These are phyloP conservation scores for Clarireedia paspali DNA, from an alignment of 2,329 filamentous ascomycete genomes.

Conservation along the genomic window DNA sequence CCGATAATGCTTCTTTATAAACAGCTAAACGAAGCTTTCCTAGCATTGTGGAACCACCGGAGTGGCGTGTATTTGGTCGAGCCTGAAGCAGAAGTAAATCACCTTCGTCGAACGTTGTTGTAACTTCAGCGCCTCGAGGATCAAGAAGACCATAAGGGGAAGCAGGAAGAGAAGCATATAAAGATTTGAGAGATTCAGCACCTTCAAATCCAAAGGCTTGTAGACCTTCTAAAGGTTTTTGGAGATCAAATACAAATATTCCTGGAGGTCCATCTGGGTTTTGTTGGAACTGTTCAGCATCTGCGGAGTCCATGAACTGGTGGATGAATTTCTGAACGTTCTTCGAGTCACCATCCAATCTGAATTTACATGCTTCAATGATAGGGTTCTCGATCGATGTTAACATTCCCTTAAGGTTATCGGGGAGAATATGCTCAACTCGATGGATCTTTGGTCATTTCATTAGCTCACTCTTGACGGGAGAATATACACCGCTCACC, in stretches of 20 bases:
- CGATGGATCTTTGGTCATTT: slow-evolving; percentile 48
- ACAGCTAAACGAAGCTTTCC: slow-evolving; percentile 27
- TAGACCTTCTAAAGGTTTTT: slow-evolving; percentile 68
- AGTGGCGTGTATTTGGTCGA: slow-evolving; percentile 52
- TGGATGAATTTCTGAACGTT: slow-evolving; percentile 54
- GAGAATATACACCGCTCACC: slow-evolving; percentile 34
- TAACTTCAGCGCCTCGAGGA: slow-evolving; percentile 25
- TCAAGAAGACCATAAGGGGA: background rate
- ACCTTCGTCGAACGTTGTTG: slow-evolving; percentile 46
- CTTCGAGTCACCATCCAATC: slow-evolving; percentile 43
- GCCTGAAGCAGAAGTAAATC: slow-evolving; percentile 80
- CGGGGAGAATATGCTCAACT: slow-evolving; percentile 55
- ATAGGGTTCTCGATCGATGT: slow-evolving; percentile 58
- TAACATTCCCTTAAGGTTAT: slow-evolving; percentile 67
- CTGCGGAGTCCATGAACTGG: slow-evolving; percentile 62
- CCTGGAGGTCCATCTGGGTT: slow-evolving; percentile 75
- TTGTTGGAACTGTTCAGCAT: slow-evolving; percentile 48
- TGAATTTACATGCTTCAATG: slow-evolving; percentile 68
- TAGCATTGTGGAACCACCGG: slow-evolving; percentile 60
- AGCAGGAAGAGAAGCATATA: slow-evolving; percentile 17
- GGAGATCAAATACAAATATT: slow-evolving; percentile 66
- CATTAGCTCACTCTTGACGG: background rate
- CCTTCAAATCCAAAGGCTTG: slow-evolving; percentile 70
- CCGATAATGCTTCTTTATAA: slow-evolving; percentile 23
- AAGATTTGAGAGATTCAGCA: slow-evolving; percentile 40